Conservation (phyloP, 768 basidiomycete species). For the Agrocybe praecox region DNA sequence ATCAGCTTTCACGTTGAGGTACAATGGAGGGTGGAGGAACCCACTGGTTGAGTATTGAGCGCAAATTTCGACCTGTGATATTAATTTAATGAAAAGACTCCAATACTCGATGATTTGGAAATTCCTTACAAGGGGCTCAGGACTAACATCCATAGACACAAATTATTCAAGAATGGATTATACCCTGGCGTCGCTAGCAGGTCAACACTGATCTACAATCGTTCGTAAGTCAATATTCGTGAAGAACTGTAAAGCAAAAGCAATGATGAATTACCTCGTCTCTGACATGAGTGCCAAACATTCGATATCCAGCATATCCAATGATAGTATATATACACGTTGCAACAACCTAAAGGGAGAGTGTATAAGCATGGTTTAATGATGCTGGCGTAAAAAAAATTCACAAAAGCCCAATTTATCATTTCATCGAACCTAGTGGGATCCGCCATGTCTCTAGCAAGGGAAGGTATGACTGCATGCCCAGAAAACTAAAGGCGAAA, state of each 20-base stretch:
- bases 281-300: constrained; percentile 83
- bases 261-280: constrained; percentile 60
- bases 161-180: constrained; percentile 65
- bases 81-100: constrained; percentile 15
- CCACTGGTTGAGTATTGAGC: constrained; percentile 76
- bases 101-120: not conserved
- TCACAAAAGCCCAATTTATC: constrained; percentile 86
- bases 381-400: constrained; percentile 22
- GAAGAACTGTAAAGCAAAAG: not conserved
- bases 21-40: constrained; percentile 26
- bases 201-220: constrained; percentile 75
- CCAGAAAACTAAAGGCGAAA: constrained; percentile 69
- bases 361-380: not conserved
- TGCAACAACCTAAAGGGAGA: constrained; percentile 50
- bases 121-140: constrained; percentile 66
- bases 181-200: constrained; percentile 75
- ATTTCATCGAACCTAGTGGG: constrained; percentile 80
- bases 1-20: no score
- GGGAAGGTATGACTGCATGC: constrained; percentile 88
- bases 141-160: constrained; percentile 88
- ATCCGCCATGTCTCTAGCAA: constrained; percentile 88
- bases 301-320: constrained; percentile 83
- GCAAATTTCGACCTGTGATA: constrained; percentile 84
- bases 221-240: not conserved
- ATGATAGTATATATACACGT: constrained; percentile 67